Base-by-base conservation (phyloP, 495 filamentous ascomycete genomes). In the Daldinia vernicosa region DNA sequence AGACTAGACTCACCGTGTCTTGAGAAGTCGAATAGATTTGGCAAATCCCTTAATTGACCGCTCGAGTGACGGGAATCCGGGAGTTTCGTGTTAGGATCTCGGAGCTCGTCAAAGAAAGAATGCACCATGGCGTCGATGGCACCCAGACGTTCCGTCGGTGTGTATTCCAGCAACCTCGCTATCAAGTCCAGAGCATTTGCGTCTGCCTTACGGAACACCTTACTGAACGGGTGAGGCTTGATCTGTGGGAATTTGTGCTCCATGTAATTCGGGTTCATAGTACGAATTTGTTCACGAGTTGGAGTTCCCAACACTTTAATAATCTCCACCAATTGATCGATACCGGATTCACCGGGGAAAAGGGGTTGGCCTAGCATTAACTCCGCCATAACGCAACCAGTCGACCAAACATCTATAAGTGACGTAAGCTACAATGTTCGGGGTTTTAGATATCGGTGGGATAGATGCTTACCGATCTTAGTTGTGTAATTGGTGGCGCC, bases 231-330 rank as follows among this genome's bases (percentile, higher is more conserved):
- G 76, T 99, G 95, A 40, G 95, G 95, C 84, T 99, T 99, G 86
- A 99, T 99, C 78, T 99, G 95, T 45, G 95, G 96, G 78, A 99
- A 99, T 82, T 98, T 98, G 82, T 99, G 95, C 81, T 98, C 95
- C 95, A 99, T 99, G 81, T 99, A 98, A 80, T 99, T 99, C 58
- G 95, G 96, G 78, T 99, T 99, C 96, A 99, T 99, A 53, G 95
- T 99, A 60, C 95, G 93, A 76, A 99, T 99, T 75, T 99, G 95
- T 74, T 99, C 95, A 22, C 95, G 86, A n/a, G 95, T 98, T 14
- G 96, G 95, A 15, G 95, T 99, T 24, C 95, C 95, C 62, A 99
- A 86, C 60, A 99, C 95, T 83, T 98, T 99, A 87, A 99, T 99
- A 77, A 99, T 98, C 81, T 99, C 95, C 24, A 99, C 95, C 35